A percentile compares a stretch with the other conserved stretches of the same genome.
phyloP scores from a whole-genome alignment of 352 stramenopile genomes.

The Phytophthora constricta region DNA sequence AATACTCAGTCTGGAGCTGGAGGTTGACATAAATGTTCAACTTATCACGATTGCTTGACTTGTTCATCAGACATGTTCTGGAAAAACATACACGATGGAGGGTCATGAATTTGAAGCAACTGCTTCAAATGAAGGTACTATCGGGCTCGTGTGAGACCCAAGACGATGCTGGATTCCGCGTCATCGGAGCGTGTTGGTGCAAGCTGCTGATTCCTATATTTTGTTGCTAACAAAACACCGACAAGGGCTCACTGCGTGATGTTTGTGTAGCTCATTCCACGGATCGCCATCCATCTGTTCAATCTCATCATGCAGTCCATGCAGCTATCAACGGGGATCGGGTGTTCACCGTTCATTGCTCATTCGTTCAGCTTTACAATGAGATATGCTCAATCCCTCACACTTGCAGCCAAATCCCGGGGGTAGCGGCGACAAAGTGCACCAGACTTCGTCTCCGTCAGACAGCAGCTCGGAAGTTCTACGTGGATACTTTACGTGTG shows the following conservation, averaged over 20 bases:
- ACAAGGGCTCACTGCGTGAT: too few species aligned
- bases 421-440: constrained; percentile 5
- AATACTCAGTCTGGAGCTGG: too few species aligned
- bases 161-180: constrained; percentile 23
- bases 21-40: not conserved
- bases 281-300: constrained; percentile 36
- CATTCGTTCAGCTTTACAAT: constrained; percentile 89
- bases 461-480: constrained; percentile 59
- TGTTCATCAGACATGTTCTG: constrained; percentile 59
- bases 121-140: not conserved
- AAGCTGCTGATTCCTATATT: too few species aligned
- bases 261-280: constrained; percentile 57
- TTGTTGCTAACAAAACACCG: too few species aligned
- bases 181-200: constrained; percentile 39
- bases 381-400: constrained; percentile 83
- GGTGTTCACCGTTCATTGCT: constrained; percentile 57
- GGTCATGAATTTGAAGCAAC: constrained; percentile 45
- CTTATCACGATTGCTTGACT: too few species aligned
- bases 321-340: constrained; percentile 55
- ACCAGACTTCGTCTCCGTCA: constrained; percentile 48
- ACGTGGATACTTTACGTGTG: constrained; percentile 60
- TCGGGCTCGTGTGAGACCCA: constrained; percentile 15
- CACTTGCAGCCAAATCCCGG: constrained; percentile 24
- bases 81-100: constrained; percentile 71
- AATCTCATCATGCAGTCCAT: constrained; percentile 46